Base-by-base conservation (phyloP, 768 basidiomycete genomes). In the Tricholoma hemisulphureum region DNA sequence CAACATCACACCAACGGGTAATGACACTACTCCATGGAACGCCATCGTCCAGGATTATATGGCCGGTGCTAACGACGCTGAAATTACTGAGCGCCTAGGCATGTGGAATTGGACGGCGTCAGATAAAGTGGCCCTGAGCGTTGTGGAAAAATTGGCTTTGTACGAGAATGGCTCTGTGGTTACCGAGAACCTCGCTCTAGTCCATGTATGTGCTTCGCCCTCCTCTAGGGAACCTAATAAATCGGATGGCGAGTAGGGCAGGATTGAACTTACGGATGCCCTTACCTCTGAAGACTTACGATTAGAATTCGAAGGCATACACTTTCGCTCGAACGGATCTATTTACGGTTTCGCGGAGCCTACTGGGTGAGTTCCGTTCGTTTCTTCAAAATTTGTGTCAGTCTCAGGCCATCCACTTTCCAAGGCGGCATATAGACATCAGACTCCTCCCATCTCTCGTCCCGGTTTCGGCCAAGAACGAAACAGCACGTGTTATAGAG, bases 281-380 rank as follows among this genome's bases (percentile, higher is more conserved):
- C 68, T 69, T n/a, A 79, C 70, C 4, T 69, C 75, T 0, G 84
- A 85, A 46, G 86, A 88, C 49, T 68, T 91, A 41, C 77, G 82
- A 31, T 71, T 92, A 2, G 88, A 92, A 58, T 86, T 93, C 60
- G 86, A 88, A 66, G 91, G 88, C 1, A 76, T 93, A 21, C 91
- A 93, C 69, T 86, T 91, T 66, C 63, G 89, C 10, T 69, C 78
- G 23, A 88, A 88, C 55, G 91, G 91, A 0, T 81, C 88, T 0
- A 80, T 94, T n/a, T 90, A 86, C 64, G 91, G 88, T 2, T 78
- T 90, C 51, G 88, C 86, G 16, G 81, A 84, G 61, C 81, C 85
- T 4, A 65, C 68, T 16, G 86, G 85, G 91, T 91, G 60, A 61
- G 79, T 63, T 26, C 28, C 21, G 51, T 58, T 35, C 13, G 2